Percentiles rank a stretch among this genome's conserved stretches.
Evolutionary conservation across 805 yeast species (phyloP).

Genomic region (Wickerhamiella galacta): DNA sequence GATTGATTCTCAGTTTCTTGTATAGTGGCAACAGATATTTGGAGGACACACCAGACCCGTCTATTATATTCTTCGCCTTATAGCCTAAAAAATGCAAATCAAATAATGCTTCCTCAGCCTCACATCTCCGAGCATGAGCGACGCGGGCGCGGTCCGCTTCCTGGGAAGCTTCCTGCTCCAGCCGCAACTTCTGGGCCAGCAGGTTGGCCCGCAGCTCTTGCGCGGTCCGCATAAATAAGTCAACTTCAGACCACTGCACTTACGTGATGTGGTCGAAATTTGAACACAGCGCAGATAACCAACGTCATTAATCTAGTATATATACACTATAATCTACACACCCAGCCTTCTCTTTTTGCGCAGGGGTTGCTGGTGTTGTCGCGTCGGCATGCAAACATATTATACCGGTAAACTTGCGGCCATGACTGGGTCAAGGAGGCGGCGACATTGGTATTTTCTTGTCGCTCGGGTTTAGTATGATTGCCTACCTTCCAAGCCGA

Average conservation of each 20-base stretch:
- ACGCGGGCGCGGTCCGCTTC: too few species aligned
- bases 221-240: not conserved
- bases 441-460: slow-evolving; percentile 78
- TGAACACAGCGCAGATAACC: not conserved
- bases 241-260: not conserved
- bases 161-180: slow-evolving; percentile 1
- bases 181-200: not conserved
- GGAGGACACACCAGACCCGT: too few species aligned
- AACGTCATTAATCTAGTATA: not conserved
- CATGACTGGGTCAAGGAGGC: slow-evolving; percentile 43
- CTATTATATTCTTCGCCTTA: too few species aligned
- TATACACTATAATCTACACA: not conserved
- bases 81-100: too few species aligned
- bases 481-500: slow-evolving; percentile 48
- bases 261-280: not conserved
- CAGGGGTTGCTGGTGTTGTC: slow-evolving; percentile 73
- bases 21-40: too few species aligned
- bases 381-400: slow-evolving; percentile 79
- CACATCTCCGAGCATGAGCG: too few species aligned
- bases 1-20: too few species aligned
- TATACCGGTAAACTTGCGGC: slow-evolving; percentile 63
- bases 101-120: too few species aligned
- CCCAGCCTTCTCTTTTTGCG: slow-evolving; percentile 32
- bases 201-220: not conserved
- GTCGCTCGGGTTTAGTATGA: slow-evolving; percentile 50